A percentile compares a stretch with the other conserved stretches of the same genome.
Evolutionary conservation across 73 alveolate genomes (phyloP).

Genomic region (Paramecium tetraurelia): DNA sequence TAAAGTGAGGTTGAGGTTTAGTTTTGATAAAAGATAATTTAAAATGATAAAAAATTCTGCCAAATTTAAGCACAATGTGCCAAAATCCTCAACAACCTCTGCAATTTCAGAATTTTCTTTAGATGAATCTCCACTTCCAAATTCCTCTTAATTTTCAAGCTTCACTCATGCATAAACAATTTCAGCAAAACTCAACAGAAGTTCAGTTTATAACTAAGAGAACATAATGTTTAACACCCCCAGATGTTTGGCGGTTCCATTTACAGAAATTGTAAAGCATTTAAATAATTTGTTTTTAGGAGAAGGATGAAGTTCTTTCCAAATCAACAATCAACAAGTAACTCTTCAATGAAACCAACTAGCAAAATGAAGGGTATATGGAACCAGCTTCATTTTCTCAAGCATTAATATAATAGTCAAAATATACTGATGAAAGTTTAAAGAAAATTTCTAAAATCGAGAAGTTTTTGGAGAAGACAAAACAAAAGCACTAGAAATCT

Average conservation of each 20-base stretch:
- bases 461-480: neutral
- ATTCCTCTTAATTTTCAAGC: neutral
- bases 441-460: neutral
- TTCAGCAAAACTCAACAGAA: slow-evolving; percentile 27
- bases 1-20: neutral
- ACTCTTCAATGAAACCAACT: neutral
- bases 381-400: neutral
- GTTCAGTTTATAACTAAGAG: neutral
- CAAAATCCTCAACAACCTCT: slow-evolving; percentile 31
- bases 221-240: slow-evolving; percentile 32
- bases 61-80: neutral
- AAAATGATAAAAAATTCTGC: slow-evolving; percentile 26
- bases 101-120: neutral
- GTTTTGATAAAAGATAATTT: neutral
- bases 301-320: slow-evolving; percentile 8
- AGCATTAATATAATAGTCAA: neutral
- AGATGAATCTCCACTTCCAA: slow-evolving; percentile 35
- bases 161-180: slow-evolving; percentile 12
- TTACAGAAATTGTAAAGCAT: neutral
- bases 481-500: neutral
- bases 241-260: neutral
- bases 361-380: neutral
- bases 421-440: neutral
- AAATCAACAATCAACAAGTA: neutral
- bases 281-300: neutral